A percentile compares a stretch with the other conserved stretches of the same genome.
phyloP scores from a whole-genome alignment of 2,329 filamentous ascomycete genomes.

The Plenodomus biglobosus region DNA sequence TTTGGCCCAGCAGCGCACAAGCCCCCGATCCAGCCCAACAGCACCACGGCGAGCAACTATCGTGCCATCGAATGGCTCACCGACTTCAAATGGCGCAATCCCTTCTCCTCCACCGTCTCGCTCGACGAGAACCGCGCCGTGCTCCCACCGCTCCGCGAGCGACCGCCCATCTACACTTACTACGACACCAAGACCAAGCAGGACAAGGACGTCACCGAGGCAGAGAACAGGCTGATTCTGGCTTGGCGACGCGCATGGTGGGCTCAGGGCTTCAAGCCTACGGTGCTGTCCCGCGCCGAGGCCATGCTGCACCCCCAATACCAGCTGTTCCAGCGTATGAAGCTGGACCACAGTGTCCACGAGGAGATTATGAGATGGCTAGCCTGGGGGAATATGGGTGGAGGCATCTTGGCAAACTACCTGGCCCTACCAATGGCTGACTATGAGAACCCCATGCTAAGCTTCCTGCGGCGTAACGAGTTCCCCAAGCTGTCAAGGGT shows the following conservation, averaged over 20 bases:
- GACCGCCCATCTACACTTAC: conserved; percentile 85
- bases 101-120: conserved; percentile 79
- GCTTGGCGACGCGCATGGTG: conserved; percentile 95
- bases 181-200: conserved; percentile 71
- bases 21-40: conserved; percentile 75
- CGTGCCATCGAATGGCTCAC: conserved; percentile 82
- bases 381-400: conserved; percentile 89
- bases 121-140: conserved; percentile 82
- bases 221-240: conserved; percentile 76
- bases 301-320: conserved; percentile 83
- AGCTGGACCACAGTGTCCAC: conserved; percentile 38
- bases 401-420: conserved; percentile 76
- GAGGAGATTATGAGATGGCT: conserved; percentile 80
- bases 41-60: conserved; percentile 57
- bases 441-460: conserved; percentile 70
- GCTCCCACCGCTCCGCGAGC: conserved; percentile 71
- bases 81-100: conserved; percentile 86
- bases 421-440: conserved; percentile 82
- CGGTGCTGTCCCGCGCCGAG: conserved; percentile 77
- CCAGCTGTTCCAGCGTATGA: conserved; percentile 61
- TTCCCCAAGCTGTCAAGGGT: conserved; percentile 75
- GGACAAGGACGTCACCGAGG: conserved; percentile 65
- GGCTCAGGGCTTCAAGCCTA: conserved; percentile 85
- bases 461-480: conserved; percentile 72
- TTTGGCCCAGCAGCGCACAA: conserved; percentile 71